A percentile compares a stretch with the other conserved stretches of the same genome.
Conservation (phyloP, 176 grass and related monocot species). For the Triticum aestivum region DNA sequence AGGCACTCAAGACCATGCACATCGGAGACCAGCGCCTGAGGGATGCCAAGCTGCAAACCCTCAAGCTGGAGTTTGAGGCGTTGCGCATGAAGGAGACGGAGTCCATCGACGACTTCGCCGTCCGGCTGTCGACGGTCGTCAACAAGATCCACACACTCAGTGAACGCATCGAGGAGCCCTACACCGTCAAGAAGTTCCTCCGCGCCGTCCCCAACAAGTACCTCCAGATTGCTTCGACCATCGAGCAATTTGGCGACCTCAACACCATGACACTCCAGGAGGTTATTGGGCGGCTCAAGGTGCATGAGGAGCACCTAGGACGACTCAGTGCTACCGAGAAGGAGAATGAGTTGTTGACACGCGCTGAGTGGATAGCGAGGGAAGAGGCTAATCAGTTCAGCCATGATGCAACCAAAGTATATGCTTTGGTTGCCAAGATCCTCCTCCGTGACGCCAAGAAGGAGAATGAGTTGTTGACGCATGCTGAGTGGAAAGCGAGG, state of each 20-base stretch:
- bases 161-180: background rate
- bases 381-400: background rate
- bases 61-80: background rate
- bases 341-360: background rate
- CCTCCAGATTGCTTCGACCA: background rate
- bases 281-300: background rate
- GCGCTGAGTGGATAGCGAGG: background rate
- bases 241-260: background rate
- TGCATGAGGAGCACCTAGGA: background rate
- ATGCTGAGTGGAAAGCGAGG: too few species aligned
- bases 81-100: background rate
- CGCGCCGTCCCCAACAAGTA: background rate
- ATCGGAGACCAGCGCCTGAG: background rate
- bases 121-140: background rate
- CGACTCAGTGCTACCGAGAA: background rate
- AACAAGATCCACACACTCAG: background rate
- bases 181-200: background rate
- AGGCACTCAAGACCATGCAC: background rate
- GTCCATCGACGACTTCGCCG: background rate
- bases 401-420: too few species aligned
- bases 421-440: too few species aligned
- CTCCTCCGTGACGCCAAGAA: too few species aligned
- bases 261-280: background rate
- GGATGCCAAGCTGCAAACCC: background rate
- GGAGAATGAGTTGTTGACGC: too few species aligned